Conservation (phyloP, 2,329 filamentous ascomycete genomes). For the Cladosporium sp. region DNA sequence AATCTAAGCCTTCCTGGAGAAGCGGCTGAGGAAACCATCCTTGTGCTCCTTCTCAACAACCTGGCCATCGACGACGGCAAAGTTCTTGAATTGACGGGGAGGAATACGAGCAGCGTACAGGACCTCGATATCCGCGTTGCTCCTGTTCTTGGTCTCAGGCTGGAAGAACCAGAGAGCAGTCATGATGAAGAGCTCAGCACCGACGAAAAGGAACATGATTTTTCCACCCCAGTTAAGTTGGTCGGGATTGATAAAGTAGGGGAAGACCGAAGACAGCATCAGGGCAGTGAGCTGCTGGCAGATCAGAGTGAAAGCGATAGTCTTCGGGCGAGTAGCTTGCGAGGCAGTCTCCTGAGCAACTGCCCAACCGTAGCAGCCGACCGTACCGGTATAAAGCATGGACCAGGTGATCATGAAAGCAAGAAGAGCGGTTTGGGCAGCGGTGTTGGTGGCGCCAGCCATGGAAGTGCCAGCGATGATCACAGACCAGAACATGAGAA, state of each 20-base stretch:
- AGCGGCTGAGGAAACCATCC: constrained; percentile 17
- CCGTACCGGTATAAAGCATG: constrained; percentile 25
- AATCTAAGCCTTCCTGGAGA: constrained; percentile 16
- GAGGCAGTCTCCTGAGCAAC: constrained; percentile 25
- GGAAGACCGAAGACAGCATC: constrained; percentile 35
- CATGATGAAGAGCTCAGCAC: constrained; percentile 33
- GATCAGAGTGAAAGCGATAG: constrained; percentile 25
- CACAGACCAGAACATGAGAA: constrained; percentile 23
- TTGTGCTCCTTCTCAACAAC: constrained; percentile 20
- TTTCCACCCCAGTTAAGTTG: constrained; percentile 38
- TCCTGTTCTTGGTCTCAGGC: constrained; percentile 38
- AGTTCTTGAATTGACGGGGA: constrained; percentile 21
- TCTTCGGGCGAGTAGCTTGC: constrained; percentile 23
- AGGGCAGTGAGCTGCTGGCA: constrained; percentile 34
- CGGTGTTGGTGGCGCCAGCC: constrained; percentile 19
- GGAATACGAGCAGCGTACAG: constrained; percentile 19
- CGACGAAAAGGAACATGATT: constrained; percentile 37
- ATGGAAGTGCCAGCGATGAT: constrained; percentile 22
- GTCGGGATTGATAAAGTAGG: constrained; percentile 38
- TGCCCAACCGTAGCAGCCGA: constrained; percentile 26
- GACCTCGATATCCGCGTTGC: constrained; percentile 33
- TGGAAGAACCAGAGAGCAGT: constrained; percentile 32
- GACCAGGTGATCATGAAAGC: constrained; percentile 27
- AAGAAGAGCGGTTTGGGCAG: constrained; percentile 21
- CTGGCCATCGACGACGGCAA: constrained; percentile 21